phyloP scores from a whole-genome alignment of 1,284 basidiomycete species.

The Inonotus obliquus region DNA sequence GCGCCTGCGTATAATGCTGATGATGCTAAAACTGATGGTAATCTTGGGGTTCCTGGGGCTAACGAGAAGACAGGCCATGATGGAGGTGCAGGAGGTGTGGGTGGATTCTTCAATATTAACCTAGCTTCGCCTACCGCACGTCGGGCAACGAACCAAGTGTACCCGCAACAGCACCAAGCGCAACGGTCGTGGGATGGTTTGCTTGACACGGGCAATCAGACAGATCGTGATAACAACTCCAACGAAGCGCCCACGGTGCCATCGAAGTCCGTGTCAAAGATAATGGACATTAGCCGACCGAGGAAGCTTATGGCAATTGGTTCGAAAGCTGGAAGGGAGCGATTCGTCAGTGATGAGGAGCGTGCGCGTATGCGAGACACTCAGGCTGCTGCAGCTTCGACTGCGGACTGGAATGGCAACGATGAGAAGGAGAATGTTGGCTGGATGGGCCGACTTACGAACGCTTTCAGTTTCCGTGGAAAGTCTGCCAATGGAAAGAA shows the following conservation, averaged over 20 bases:
- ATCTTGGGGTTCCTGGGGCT: slow-evolving; percentile 5
- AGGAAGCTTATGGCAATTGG: slow-evolving; percentile 44
- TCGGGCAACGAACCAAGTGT: not conserved
- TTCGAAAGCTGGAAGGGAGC: slow-evolving; percentile 32
- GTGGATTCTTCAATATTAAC: slow-evolving; percentile 36
- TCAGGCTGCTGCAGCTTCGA: slow-evolving; percentile 10
- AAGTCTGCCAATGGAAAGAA: slow-evolving; percentile 6
- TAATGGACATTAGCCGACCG: slow-evolving; percentile 27
- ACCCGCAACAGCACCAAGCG: slow-evolving; percentile 25
- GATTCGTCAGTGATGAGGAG: slow-evolving; percentile 27
- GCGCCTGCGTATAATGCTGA: slow-evolving; percentile 29
- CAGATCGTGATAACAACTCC: slow-evolving; percentile 24
- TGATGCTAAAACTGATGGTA: not conserved
- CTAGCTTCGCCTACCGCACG: slow-evolving; percentile 31
- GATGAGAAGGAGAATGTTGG: slow-evolving; percentile 27
- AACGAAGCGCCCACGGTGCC: not conserved
- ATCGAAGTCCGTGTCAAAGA: slow-evolving; percentile 20
- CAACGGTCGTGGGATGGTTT: slow-evolving; percentile 49
- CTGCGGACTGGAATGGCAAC: slow-evolving; percentile 18
- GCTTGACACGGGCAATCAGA: slow-evolving; percentile 28
- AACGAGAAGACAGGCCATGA: slow-evolving; percentile 27
- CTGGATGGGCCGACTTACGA: slow-evolving; percentile 22
- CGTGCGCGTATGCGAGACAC: slow-evolving; percentile 6
- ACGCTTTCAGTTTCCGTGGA: slow-evolving; percentile 5
- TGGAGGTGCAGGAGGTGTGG: slow-evolving; percentile 16